These are phyloP conservation scores for Helicocarpus griseus DNA, from an alignment of 2,329 filamentous ascomycete species.

Conservation along the genomic window DNA sequence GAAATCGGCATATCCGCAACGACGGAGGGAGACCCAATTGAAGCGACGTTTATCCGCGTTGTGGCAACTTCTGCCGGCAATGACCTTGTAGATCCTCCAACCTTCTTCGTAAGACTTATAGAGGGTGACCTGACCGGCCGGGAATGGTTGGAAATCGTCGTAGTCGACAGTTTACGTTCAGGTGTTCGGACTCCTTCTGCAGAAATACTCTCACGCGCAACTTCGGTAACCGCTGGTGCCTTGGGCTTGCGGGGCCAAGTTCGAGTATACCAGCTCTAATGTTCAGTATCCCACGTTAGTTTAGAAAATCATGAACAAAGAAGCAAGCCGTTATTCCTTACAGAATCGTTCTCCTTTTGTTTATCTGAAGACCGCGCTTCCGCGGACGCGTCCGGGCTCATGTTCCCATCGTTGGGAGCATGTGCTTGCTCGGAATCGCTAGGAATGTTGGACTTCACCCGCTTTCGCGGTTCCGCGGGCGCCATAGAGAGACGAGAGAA, in stretches of 20 bases:
- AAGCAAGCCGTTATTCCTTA: constrained; percentile 15
- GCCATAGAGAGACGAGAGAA: constrained; percentile 25
- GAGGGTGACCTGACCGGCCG: constrained; percentile 28
- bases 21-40: constrained; percentile 28
- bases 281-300: not conserved
- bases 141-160: constrained; percentile 15
- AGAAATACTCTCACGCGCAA: constrained; percentile 41
- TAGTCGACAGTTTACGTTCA: constrained; percentile 24
- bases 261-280: constrained; percentile 34
- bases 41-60: constrained; percentile 37
- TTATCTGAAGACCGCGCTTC: constrained; percentile 6
- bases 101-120: constrained; percentile 28
- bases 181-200: constrained; percentile 30
- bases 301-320: not conserved
- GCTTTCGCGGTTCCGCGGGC: constrained; percentile 34
- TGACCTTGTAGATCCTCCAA: constrained; percentile 32
- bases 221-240: constrained; percentile 39
- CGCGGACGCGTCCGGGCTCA: constrained; percentile 15
- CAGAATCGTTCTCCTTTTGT: constrained; percentile 19
- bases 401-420: not conserved
- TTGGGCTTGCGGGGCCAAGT: constrained; percentile 39
- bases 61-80: constrained; percentile 37
- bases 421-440: constrained; percentile 18
- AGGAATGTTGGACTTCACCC: constrained; percentile 32
- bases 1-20: constrained; percentile 18